Percentiles rank a stretch among this genome's conserved stretches.
Evolutionary conservation across 106 monocot genomes (phyloP).

Genomic region (Allium sativum): DNA sequence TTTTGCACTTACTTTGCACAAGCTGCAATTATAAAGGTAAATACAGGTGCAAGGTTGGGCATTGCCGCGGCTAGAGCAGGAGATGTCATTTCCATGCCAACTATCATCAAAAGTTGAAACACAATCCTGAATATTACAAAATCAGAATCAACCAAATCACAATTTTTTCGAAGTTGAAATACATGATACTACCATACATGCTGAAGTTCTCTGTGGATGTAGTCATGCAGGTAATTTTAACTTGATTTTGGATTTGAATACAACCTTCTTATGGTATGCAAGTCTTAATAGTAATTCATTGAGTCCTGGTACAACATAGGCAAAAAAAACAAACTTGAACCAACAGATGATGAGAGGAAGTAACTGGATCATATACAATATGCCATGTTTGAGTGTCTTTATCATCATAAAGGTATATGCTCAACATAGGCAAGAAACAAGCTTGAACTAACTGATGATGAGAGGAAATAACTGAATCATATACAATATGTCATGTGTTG

Average conservation of each 20-base stretch:
- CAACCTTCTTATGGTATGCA: not conserved
- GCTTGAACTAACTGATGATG: too few relatives aligned
- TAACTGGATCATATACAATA: too few relatives aligned
- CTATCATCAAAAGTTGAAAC: slow-evolving; percentile 34
- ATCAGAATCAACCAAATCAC: not conserved
- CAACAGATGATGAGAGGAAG: too few relatives aligned
- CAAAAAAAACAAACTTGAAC: too few relatives aligned
- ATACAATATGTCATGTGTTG: too few relatives aligned
- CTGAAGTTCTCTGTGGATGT: not conserved
- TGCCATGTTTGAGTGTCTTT: too few relatives aligned
- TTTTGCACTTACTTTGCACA: slow-evolving; percentile 22
- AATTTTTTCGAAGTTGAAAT: not conserved
- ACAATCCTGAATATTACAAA: slow-evolving; percentile 9
- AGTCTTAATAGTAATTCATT: too few relatives aligned
- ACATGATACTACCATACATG: not conserved
- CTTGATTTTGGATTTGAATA: not conserved
- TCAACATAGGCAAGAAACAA: too few relatives aligned
- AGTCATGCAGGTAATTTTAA: not conserved
- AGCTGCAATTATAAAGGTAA: slow-evolving; percentile 56
- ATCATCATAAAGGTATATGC: not conserved
- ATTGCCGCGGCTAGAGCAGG: slow-evolving; percentile 58
- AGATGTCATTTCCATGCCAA: slow-evolving; percentile 45
- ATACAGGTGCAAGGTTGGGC: slow-evolving; percentile 53
- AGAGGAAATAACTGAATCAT: too few relatives aligned
- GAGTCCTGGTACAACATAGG: too few relatives aligned